A percentile compares a stretch with the other conserved stretches of the same genome.
These are phyloP conservation scores for Orbilia blumenaviensis DNA, from an alignment of 2,329 filamentous ascomycete species.

Conservation along the genomic window DNA sequence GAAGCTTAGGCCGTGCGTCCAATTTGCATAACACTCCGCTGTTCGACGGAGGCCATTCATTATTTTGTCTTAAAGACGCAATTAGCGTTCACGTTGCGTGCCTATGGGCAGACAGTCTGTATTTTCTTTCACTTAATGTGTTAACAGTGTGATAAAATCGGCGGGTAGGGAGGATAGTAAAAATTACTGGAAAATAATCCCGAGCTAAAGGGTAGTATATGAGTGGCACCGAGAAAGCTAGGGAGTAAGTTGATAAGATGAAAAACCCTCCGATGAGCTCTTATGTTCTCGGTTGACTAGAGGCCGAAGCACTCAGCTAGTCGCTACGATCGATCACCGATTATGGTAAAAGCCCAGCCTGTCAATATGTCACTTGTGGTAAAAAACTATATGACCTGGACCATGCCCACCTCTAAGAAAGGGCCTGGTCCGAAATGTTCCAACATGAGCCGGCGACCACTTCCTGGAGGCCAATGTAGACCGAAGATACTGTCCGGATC, in stretches of 20 bases:
- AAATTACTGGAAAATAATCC: slow-evolving; percentile 11
- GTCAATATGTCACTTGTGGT: slow-evolving; percentile 7
- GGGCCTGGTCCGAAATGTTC: slow-evolving; percentile 23
- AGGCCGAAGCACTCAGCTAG: not conserved
- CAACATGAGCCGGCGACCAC: slow-evolving; percentile 35
- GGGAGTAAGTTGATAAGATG: slow-evolving; percentile 24
- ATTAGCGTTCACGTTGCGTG: slow-evolving; percentile 33
- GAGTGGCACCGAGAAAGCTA: slow-evolving; percentile 32
- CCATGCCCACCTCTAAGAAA: slow-evolving; percentile 1
- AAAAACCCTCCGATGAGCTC: slow-evolving; percentile 50
- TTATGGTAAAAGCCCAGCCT: slow-evolving; percentile 15
- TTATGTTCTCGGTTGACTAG: slow-evolving; percentile 6
- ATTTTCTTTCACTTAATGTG: not conserved
- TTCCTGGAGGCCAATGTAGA: slow-evolving; percentile 1
- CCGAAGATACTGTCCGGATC: slow-evolving; percentile 22
- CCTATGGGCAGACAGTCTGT: not conserved
- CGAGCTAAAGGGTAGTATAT: not conserved
- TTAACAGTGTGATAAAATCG: slow-evolving; percentile 10
- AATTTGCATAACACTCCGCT: slow-evolving; percentile 34
- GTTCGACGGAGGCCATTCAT: not conserved
- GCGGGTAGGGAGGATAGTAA: slow-evolving; percentile 29
- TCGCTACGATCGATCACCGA: not conserved
- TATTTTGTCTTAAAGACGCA: slow-evolving; percentile 42
- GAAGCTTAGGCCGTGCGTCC: slow-evolving; percentile 9
- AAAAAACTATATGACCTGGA: slow-evolving; percentile 12